Percentiles rank a stretch among this genome's conserved stretches.
Conservation (phyloP, 352 stramenopile species). For the Pythium dissotocum region DNA sequence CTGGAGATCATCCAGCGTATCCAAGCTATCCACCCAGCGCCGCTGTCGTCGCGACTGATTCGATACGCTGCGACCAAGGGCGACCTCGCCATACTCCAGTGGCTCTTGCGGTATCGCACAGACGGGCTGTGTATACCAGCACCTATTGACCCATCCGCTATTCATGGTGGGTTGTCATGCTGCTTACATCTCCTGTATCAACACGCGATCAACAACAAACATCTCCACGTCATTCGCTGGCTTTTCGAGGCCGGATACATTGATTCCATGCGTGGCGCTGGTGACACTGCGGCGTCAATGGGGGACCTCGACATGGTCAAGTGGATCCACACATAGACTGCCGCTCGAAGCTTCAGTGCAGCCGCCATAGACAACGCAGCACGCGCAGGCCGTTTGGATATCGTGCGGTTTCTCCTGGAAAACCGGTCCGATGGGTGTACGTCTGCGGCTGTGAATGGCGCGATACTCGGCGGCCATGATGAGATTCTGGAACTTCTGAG, state of each 20-base stretch:
- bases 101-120: constrained; percentile 15
- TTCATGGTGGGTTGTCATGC: neutral
- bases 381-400: constrained; percentile 6
- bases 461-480: constrained; percentile 20
- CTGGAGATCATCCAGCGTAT: constrained; percentile 20
- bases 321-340: constrained; percentile 12
- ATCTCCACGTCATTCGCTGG: constrained; percentile 25
- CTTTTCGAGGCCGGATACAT: constrained; percentile 26
- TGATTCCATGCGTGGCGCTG: constrained; percentile 10
- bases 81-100: constrained; percentile 15
- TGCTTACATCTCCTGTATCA: constrained; percentile 22
- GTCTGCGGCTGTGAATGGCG: constrained; percentile 17
- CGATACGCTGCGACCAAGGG: constrained; percentile 8
- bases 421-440: constrained; percentile 20
- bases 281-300: constrained; percentile 9
- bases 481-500: constrained; percentile 17
- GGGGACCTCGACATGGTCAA: constrained; percentile 22
- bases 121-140: constrained; percentile 20
- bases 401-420: constrained; percentile 23
- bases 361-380: constrained; percentile 16
- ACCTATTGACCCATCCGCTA: neutral
- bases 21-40: constrained; percentile 12
- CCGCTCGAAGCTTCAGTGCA: neutral
- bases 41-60: constrained; percentile 11
- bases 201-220: constrained; percentile 22